A percentile compares a stretch with the other conserved stretches of the same genome.
Evolutionary conservation across 805 yeast genomes (phyloP).

Genomic region (Spathaspora hagerdaliae): DNA sequence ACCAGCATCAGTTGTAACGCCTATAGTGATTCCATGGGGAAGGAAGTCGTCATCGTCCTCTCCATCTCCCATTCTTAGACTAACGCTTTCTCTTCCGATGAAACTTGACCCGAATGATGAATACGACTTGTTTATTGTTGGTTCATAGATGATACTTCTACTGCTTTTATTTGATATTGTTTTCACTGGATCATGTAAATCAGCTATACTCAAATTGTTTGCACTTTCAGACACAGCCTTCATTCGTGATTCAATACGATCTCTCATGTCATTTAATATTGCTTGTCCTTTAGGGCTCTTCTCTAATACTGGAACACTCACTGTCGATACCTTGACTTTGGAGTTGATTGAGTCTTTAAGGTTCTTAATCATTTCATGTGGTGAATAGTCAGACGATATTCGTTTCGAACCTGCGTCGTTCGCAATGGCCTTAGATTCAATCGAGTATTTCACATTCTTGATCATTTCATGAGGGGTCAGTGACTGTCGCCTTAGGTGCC

Average conservation of each 20-base stretch:
- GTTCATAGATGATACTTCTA: not conserved
- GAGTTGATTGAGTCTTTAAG: conserved; percentile 27
- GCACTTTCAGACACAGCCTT: not conserved
- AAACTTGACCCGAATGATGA: conserved; percentile 24
- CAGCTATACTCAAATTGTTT: not conserved
- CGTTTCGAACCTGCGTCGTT: conserved; percentile 8
- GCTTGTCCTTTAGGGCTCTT: conserved; percentile 15
- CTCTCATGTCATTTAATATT: conserved; percentile 29
- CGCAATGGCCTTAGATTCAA: conserved; percentile 15
- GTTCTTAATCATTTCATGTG: conserved; percentile 28
- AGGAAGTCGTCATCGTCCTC: not conserved
- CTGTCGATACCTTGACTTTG: conserved; percentile 13
- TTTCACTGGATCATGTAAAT: not conserved
- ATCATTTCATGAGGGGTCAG: conserved; percentile 21
- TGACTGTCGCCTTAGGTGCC: not conserved
- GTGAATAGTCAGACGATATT: conserved; percentile 17
- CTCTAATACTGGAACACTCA: conserved; percentile 9
- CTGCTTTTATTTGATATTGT: not conserved
- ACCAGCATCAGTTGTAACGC: not conserved
- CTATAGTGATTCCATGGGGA: conserved; percentile 7
- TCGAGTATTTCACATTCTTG: conserved; percentile 19
- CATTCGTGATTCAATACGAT: conserved; percentile 26
- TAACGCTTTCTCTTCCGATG: conserved; percentile 14
- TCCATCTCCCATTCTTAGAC: no score
- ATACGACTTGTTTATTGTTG: conserved; percentile 15